These are phyloP conservation scores for Clavispora fructus DNA, from an alignment of 805 yeast species.

Conservation along the genomic window DNA sequence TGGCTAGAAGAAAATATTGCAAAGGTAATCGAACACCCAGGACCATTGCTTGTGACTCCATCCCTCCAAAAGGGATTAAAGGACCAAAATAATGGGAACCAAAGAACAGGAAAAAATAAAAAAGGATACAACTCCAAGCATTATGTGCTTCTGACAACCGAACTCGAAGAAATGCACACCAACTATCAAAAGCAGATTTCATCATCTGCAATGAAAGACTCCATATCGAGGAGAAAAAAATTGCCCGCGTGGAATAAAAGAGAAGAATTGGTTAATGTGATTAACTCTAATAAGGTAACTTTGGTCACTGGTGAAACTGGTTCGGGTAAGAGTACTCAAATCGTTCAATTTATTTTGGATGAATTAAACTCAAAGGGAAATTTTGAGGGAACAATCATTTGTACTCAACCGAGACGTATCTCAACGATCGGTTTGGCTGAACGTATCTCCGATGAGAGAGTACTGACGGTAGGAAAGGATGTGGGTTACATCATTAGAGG, in stretches of 20 bases:
- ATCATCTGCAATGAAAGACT: constrained; percentile 25
- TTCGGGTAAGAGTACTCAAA: constrained; percentile 94
- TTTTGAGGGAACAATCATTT: constrained; percentile 57
- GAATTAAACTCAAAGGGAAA: constrained; percentile 45
- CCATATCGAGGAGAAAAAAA: constrained; percentile 41
- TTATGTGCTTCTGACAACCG: constrained; percentile 1
- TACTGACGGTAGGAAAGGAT: constrained; percentile 59
- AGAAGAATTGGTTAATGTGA: constrained; percentile 48
- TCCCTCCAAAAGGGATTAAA: constrained; percentile 5
- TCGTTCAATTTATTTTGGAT: constrained; percentile 85
- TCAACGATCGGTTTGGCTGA: constrained; percentile 94
- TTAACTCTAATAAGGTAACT: constrained; percentile 58
- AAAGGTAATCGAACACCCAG: constrained; percentile 65
- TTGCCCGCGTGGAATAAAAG: constrained; percentile 84
- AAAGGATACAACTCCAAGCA: neutral
- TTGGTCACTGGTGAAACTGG: constrained; percentile 96
- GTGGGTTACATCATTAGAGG: constrained; percentile 91
- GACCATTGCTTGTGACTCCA: constrained; percentile 41
- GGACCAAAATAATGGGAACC: neutral
- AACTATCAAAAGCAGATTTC: constrained; percentile 2
- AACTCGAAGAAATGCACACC: constrained; percentile 1
- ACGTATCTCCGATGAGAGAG: constrained; percentile 82
- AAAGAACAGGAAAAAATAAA: neutral
- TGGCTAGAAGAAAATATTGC: constrained; percentile 68
- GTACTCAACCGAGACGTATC: constrained; percentile 95